Conservation (phyloP, 495 filamentous ascomycete genomes). For the Lichenothelia convexa region DNA sequence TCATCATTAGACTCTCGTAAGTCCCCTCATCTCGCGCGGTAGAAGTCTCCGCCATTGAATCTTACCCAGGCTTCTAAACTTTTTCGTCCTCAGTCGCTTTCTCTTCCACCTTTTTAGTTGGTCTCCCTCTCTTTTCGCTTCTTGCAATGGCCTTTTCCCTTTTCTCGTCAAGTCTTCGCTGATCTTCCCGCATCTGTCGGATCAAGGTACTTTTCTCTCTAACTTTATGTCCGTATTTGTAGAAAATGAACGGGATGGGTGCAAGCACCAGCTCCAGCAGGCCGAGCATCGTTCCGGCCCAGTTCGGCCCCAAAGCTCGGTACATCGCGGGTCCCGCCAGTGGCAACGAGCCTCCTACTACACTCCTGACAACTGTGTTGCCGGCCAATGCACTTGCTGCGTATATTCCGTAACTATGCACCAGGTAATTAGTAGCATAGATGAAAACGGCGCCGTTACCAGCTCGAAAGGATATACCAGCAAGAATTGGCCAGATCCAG, state of each 20-base stretch:
- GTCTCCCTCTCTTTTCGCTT: conserved; percentile 11
- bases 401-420: conserved; percentile 58
- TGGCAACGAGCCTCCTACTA: conserved; percentile 53
- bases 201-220: conserved; percentile 48
- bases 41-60: too few species aligned
- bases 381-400: conserved; percentile 62
- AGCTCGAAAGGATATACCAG: conserved; percentile 60
- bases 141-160: conserved; percentile 18
- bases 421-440: conserved; percentile 62
- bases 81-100: too few species aligned
- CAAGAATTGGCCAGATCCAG: conserved; percentile 55
- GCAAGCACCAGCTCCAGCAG: conserved; percentile 49
- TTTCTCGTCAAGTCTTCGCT: conserved; percentile 37
- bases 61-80: too few species aligned
- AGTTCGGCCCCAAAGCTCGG: conserved; percentile 44
- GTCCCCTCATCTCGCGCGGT: too few species aligned
- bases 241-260: conserved; percentile 68
- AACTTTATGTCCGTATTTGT: conserved; percentile 52
- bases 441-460: conserved; percentile 68
- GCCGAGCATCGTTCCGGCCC: conserved; percentile 61
- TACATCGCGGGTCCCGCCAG: conserved; percentile 63
- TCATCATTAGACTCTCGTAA: too few species aligned
- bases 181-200: conserved; percentile 49
- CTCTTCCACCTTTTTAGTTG: too few species aligned
- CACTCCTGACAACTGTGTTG: conserved; percentile 50